Percentiles rank a stretch among this genome's conserved stretches.
Evolutionary conservation across 1,284 basidiomycete genomes (phyloP).

Genomic region (Heterobasidion parviporum): DNA sequence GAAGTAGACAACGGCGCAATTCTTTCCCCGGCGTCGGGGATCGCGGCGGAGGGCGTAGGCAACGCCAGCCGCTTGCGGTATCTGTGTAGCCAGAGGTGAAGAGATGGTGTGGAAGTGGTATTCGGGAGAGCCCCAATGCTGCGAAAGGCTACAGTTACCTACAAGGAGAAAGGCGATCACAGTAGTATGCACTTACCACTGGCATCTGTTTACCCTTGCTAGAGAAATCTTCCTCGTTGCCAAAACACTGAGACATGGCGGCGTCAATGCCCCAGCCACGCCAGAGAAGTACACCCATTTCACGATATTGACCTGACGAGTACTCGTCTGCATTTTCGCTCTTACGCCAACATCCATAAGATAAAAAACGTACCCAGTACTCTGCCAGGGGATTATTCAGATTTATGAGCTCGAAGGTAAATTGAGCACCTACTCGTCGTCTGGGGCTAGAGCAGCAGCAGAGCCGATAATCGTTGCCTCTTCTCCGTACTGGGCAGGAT

Average conservation of each 20-base stretch:
- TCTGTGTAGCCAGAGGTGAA: slow-evolving; percentile 90
- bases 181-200: slow-evolving; percentile 39
- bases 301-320: slow-evolving; percentile 71
- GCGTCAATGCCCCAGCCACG: slow-evolving; percentile 69
- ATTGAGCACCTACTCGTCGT: slow-evolving; percentile 70
- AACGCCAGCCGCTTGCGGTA: slow-evolving; percentile 92
- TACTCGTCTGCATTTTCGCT: background rate
- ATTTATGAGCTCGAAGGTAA: background rate
- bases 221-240: slow-evolving; percentile 72
- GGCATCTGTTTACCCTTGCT: slow-evolving; percentile 90
- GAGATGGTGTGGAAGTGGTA: slow-evolving; percentile 93
- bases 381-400: slow-evolving; percentile 24
- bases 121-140: slow-evolving; percentile 83
- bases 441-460: slow-evolving; percentile 74
- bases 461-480: slow-evolving; percentile 89
- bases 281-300: slow-evolving; percentile 87
- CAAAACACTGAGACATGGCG: slow-evolving; percentile 86
- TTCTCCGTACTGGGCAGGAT: slow-evolving; percentile 64
- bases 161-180: background rate
- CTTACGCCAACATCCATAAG: background rate
- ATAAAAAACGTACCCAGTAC: slow-evolving; percentile 40
- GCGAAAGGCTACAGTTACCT: background rate
- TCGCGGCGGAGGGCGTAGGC: slow-evolving; percentile 84
- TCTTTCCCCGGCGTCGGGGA: slow-evolving; percentile 60
- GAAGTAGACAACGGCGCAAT: slow-evolving; percentile 86